Evolutionary conservation across 768 basidiomycete genomes (phyloP).

Genomic region (Kwoniella bestiolae): DNA sequence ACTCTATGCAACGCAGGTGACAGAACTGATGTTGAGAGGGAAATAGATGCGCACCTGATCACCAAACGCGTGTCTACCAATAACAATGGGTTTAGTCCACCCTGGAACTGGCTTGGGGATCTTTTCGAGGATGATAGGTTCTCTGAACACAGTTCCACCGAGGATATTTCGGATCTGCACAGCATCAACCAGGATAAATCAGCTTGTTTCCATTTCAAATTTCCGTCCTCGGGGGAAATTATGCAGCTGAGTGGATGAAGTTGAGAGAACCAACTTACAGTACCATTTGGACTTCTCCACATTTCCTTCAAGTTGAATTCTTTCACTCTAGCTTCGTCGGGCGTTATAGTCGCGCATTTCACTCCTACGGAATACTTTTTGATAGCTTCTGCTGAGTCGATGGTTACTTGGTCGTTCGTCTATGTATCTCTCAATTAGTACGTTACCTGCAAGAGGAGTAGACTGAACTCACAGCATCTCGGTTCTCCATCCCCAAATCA

Average conservation of each 20-base stretch:
- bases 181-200: no score
- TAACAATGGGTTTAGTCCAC: conserved; percentile 94
- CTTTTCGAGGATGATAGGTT: conserved; percentile 88
- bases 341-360: conserved; percentile 99
- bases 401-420: conserved; percentile 92
- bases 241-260: no score
- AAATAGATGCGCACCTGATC: conserved; percentile 69
- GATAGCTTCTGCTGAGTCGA: conserved; percentile 93
- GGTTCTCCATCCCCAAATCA: conserved; percentile 92
- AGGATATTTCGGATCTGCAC: conserved; percentile 88
- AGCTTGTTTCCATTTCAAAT: no score
- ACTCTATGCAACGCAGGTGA: no score
- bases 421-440: conserved; percentile 49
- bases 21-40: no score
- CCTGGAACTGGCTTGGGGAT: conserved; percentile 95
- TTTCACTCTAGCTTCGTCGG: conserved; percentile 91
- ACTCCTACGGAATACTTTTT: conserved; percentile 93
- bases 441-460: not conserved
- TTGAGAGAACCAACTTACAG: conserved; percentile 62
- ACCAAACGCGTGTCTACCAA: conserved; percentile 96
- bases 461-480: conserved; percentile 70
- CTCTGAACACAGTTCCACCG: conserved; percentile 97
- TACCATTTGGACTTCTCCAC: conserved; percentile 98
- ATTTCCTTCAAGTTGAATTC: conserved; percentile 99
- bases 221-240: no score